phyloP scores from a whole-genome alignment of 2,329 filamentous ascomycete species.

The Pyrenophora seminiperda region DNA sequence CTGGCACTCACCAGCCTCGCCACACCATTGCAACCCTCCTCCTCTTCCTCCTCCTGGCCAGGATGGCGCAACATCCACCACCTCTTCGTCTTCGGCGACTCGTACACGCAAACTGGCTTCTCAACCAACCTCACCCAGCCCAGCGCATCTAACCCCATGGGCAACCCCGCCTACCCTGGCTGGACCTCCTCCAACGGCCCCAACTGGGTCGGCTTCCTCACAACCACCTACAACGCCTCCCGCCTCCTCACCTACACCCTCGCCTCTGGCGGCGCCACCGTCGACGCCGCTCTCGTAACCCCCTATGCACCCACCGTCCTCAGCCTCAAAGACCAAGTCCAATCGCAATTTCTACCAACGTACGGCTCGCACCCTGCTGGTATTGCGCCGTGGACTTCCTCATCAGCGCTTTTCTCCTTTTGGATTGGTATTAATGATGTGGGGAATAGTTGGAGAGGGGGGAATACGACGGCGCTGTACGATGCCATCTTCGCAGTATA shows the following conservation, averaged over 20 bases:
- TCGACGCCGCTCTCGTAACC: conserved; percentile 50
- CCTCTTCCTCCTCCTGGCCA: conserved; percentile 33
- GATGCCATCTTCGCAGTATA: conserved; percentile 48
- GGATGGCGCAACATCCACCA: conserved; percentile 43
- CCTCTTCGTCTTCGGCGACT: conserved; percentile 57
- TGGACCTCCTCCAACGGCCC: conserved; percentile 54
- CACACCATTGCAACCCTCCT: conserved; percentile 18
- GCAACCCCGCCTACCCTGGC: conserved; percentile 63
- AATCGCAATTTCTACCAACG: conserved; percentile 49
- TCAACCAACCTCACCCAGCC: conserved; percentile 59
- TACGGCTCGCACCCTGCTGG: conserved; percentile 46
- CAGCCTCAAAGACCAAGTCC: conserved; percentile 59
- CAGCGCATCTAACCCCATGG: conserved; percentile 60
- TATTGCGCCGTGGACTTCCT: conserved; percentile 52
- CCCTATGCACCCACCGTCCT: conserved; percentile 58
- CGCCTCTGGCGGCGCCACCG: conserved; percentile 55
- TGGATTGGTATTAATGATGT: conserved; percentile 65
- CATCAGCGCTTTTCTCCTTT: conserved; percentile 56
- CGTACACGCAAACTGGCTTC: conserved; percentile 66
- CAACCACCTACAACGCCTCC: conserved; percentile 47
- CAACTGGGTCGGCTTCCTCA: conserved; percentile 60
- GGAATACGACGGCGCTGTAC: conserved; percentile 44
- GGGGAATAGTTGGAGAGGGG: conserved; percentile 54
- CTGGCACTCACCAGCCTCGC: conserved; percentile 29
- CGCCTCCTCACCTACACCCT: conserved; percentile 58